Conservation (phyloP, 139 green algal species). For the Tetraselmis striata region DNA sequence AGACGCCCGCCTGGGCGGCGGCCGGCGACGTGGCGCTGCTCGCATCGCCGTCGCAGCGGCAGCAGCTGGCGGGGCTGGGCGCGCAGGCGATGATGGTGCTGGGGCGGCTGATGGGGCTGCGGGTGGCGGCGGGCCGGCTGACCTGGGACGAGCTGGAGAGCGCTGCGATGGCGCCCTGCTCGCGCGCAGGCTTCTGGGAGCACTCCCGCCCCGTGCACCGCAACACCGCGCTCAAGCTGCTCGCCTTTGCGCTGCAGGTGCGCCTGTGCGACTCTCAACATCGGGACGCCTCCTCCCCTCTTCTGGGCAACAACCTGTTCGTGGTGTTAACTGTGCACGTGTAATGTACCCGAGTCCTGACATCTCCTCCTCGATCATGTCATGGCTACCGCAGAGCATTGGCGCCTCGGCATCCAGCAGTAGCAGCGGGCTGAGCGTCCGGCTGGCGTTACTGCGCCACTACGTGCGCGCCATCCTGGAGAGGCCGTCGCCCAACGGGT, state of each 20-base stretch:
- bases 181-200: not conserved
- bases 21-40: not conserved
- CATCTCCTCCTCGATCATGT: no score
- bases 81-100: not conserved
- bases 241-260: not conserved
- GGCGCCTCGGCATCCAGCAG: not conserved
- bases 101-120: not conserved
- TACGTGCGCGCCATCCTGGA: not conserved
- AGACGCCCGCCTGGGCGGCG: not conserved
- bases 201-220: not conserved
- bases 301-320: no score
- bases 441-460: not conserved
- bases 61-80: not conserved
- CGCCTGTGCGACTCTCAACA: no score
- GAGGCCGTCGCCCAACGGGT: not conserved
- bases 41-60: not conserved
- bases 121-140: no score
- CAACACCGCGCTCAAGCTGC: not conserved
- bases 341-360: no score
- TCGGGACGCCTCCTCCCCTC: no score
- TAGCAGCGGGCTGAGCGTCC: not conserved
- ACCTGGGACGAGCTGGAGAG: not conserved
- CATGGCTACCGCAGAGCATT: no score
- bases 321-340: no score
- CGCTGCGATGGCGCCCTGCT: not conserved